A percentile compares a stretch with the other conserved stretches of the same genome.
These are phyloP conservation scores for Solanum bulbocastanum DNA, from an alignment of 257 asterid species.

Conservation along the genomic window DNA sequence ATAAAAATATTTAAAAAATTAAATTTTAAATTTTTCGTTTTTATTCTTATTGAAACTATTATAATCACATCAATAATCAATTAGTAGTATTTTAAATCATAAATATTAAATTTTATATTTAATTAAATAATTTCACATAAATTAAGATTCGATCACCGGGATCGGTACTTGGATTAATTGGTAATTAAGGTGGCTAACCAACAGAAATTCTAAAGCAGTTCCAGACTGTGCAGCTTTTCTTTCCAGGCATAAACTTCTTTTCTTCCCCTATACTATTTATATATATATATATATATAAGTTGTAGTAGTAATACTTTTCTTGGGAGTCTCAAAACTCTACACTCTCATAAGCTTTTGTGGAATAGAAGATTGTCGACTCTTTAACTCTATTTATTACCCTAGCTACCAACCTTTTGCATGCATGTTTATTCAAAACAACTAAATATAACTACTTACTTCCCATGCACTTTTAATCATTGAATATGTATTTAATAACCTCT, in stretches of 20 bases:
- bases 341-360: constrained; percentile 2
- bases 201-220: not conserved
- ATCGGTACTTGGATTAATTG: not conserved
- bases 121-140: not conserved
- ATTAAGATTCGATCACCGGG: rapidly evolving
- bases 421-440: not conserved
- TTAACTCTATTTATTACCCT: not conserved
- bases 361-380: constrained; percentile 6
- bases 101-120: not conserved
- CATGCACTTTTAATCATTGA: not conserved
- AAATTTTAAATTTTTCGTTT: not conserved
- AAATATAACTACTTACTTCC: not conserved
- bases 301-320: not conserved
- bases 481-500: not conserved
- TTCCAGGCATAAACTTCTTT: not conserved
- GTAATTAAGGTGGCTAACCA: not conserved
- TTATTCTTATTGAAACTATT: not conserved
- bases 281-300: not conserved
- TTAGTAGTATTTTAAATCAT: too few relatives aligned
- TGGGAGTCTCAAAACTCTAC: not conserved
- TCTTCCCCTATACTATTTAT: not conserved
- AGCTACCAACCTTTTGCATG: not conserved
- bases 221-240: constrained; percentile 2
- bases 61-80: not conserved
- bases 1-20: not conserved